Evolutionary conservation across 768 basidiomycete species (phyloP).

Genomic region (Tricholoma bakamatsutake): DNA sequence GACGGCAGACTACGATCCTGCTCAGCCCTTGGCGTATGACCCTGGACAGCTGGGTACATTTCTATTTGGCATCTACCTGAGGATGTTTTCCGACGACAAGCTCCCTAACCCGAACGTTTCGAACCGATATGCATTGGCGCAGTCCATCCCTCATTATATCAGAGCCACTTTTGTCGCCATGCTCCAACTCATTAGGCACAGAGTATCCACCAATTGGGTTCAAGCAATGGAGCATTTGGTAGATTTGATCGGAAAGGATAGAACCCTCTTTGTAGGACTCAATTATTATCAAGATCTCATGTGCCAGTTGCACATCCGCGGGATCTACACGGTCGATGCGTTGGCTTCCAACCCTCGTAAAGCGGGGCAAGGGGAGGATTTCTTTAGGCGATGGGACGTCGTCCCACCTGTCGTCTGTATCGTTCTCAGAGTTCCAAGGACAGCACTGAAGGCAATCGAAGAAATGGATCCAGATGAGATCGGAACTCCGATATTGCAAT

Average conservation of each 20-base stretch:
- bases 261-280: slow-evolving; percentile 19
- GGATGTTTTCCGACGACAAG: slow-evolving; percentile 33
- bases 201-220: slow-evolving; percentile 18
- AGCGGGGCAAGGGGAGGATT: background rate
- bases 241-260: slow-evolving; percentile 14
- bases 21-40: slow-evolving; percentile 19
- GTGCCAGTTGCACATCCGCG: slow-evolving; percentile 24
- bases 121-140: slow-evolving; percentile 8
- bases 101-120: slow-evolving; percentile 11
- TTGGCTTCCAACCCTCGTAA: background rate
- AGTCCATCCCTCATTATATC: slow-evolving; percentile 21
- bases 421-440: slow-evolving; percentile 25
- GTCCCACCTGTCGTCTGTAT: slow-evolving; percentile 28
- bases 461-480: slow-evolving; percentile 7
- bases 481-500: slow-evolving; percentile 22
- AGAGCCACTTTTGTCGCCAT: slow-evolving; percentile 27
- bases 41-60: slow-evolving; percentile 25
- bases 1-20: slow-evolving; percentile 22
- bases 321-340: slow-evolving; percentile 15
- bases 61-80: slow-evolving; percentile 32
- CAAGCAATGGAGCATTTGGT: slow-evolving; percentile 24
- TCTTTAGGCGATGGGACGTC: slow-evolving; percentile 22
- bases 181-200: slow-evolving; percentile 19
- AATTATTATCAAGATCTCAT: slow-evolving; percentile 29
- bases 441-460: slow-evolving; percentile 19